phyloP scores from a whole-genome alignment of 202 grass and related monocot genomes.

The Schoenoplectus triqueter region DNA sequence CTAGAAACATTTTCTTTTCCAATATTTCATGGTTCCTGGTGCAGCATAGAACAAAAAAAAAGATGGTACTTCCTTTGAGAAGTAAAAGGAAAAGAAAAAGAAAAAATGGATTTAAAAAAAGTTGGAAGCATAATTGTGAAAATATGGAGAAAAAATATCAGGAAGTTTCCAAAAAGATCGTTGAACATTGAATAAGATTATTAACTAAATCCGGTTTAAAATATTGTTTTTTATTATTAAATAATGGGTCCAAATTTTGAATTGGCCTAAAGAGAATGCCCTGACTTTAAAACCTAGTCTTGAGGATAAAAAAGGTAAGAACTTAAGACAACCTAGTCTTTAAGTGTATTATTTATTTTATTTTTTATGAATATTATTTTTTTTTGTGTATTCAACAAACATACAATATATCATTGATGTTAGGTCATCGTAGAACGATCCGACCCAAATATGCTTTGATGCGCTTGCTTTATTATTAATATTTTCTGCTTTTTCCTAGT shows the following conservation, averaged over 20 bases:
- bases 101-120: background rate
- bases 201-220: background rate
- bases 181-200: background rate
- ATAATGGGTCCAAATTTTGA: background rate
- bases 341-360: background rate
- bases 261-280: background rate
- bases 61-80: too few species aligned
- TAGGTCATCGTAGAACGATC: background rate
- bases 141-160: background rate
- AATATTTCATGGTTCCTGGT: background rate
- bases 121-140: slow-evolving; percentile 5
- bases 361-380: background rate
- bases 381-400: background rate
- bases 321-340: too few species aligned
- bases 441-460: background rate
- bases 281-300: background rate
- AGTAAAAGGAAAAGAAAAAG: too few species aligned
- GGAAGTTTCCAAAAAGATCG: background rate
- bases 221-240: too few species aligned
- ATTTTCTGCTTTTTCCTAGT: too few species aligned
- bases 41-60: background rate
- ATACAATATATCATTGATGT: background rate
- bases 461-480: background rate
- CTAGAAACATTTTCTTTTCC: background rate
- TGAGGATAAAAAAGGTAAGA: background rate